Conservation (phyloP, 2,329 filamentous ascomycete species). For the Hymenoscyphus scutula region DNA sequence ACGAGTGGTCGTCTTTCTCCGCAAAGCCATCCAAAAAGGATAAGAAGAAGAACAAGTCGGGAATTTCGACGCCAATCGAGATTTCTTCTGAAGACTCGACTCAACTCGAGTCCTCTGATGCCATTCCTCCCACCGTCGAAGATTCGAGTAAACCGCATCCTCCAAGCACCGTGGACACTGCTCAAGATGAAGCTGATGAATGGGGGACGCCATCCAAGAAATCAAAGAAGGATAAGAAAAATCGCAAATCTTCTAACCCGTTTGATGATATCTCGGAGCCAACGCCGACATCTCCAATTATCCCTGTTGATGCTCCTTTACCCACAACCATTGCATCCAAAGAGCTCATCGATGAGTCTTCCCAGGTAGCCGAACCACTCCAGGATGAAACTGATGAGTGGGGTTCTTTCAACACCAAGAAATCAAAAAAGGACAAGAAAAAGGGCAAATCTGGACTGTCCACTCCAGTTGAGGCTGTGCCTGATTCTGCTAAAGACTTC, state of each 20-base stretch:
- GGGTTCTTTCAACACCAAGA: conserved; percentile 19
- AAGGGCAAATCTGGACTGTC: conserved; percentile 20
- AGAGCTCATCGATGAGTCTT: conserved; percentile 5
- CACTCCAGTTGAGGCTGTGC: conserved; percentile 15
- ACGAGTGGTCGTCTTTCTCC: conserved; percentile 2
- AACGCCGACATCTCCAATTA: neutral
- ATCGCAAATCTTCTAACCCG: conserved; percentile 8
- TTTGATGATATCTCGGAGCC: conserved; percentile 6
- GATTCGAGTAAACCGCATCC: neutral
- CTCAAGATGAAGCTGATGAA: conserved; percentile 1
- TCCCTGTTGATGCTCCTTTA: neutral
- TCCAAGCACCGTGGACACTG: neutral
- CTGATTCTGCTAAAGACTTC: conserved; percentile 3
- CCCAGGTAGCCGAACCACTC: conserved; percentile 7
- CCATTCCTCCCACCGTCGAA: neutral
- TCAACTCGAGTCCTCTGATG: neutral
- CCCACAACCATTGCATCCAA: neutral
- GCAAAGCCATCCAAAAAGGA: conserved; percentile 15
- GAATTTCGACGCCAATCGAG: conserved; percentile 9
- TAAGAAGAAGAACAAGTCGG: conserved; percentile 13
- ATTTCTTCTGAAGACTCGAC: neutral
- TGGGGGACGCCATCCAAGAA: conserved; percentile 8
- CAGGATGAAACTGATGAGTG: conserved; percentile 20
- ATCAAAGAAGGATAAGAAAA: conserved; percentile 19
- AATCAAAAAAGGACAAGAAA: conserved; percentile 31